Evolutionary conservation across 441 rosid species (phyloP), one percentile per base, ranked within the genome.

Genomic region (Brassica hybrid): DNA sequence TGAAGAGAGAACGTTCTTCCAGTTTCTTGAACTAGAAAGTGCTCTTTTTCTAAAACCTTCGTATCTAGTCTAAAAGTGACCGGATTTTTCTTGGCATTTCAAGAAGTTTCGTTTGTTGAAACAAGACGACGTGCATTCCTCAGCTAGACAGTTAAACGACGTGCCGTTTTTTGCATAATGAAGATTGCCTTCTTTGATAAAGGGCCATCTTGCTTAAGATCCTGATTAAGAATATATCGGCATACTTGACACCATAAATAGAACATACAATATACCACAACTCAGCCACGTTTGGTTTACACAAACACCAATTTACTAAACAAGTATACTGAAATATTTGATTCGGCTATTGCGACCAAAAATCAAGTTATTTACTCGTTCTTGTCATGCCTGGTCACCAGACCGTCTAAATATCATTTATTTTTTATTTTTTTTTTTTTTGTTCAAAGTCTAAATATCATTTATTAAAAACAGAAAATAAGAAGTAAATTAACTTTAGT

Each of bases 1-100:
- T 45, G 57, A 66, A 30, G 43, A 60, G 57, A 48, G 81, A 68
- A 73, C 27, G 61, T 73, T 73, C 78, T 73, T 61, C 18, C 11
- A 73, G 36, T 13, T 78, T 73, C 81, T 60, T 73, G 59, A 78
- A 59, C 1, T 61, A 58, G 17, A 45, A 59, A 50, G 3, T 34
- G 58, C 13, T 3, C 27, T 2, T 67, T 72, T 73, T 73, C 77
- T 78, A 25, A 14, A 61, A 73, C 71, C 71, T 73, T 79, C 78
- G 60, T 18, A 6, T 68, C 11, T 17, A 73, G 34, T 23, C 27
- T 38, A 16, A 11, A 30, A 6, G 14, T 27, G 59, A 41, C 80
- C n/a, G 57, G 76, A 45, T 10, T 65, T 60, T 60, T 78, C 81
- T 14, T 36, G 69, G 27, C 27, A 67, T 34, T 67, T 78, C 81